Conservation (phyloP, 257 asterid genomes). For the Solanum rostratum region DNA sequence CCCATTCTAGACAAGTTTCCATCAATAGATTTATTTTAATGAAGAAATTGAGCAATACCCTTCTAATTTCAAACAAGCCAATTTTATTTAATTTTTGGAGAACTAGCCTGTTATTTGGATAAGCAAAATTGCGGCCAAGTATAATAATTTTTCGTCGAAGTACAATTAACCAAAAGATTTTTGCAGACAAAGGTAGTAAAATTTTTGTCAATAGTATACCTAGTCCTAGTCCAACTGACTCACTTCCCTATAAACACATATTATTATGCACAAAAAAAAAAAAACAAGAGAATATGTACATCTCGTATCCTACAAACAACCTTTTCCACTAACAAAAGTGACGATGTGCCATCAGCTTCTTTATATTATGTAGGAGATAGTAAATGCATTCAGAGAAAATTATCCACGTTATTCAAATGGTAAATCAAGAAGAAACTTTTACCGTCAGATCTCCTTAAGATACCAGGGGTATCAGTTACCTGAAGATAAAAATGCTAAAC, state of each 20-base stretch:
- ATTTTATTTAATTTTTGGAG: neutral
- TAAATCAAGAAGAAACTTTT: slow-evolving; percentile 4
- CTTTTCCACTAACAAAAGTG: neutral
- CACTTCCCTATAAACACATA: neutral
- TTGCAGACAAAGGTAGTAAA: neutral
- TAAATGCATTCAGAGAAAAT: neutral
- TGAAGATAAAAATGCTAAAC: slow-evolving; percentile 17
- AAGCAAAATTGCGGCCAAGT: neutral
- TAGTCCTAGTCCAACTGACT: neutral
- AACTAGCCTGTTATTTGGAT: neutral
- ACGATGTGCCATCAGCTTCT: neutral
- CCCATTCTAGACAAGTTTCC: neutral
- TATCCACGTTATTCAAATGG: neutral
- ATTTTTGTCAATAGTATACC: neutral
- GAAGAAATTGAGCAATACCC: neutral
- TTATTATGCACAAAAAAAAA: neutral
- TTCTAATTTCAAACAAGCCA: neutral
- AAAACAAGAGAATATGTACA: neutral
- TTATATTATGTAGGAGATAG: neutral
- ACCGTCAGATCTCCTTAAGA: slow-evolving; percentile 79
- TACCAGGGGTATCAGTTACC: slow-evolving; percentile 98
- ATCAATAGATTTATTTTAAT: neutral
- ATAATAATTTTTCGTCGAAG: neutral
- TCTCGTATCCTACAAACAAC: neutral
- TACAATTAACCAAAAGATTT: neutral